phyloP scores from a whole-genome alignment of 495 filamentous ascomycete genomes.

The Talaromyces proteolyticus region DNA sequence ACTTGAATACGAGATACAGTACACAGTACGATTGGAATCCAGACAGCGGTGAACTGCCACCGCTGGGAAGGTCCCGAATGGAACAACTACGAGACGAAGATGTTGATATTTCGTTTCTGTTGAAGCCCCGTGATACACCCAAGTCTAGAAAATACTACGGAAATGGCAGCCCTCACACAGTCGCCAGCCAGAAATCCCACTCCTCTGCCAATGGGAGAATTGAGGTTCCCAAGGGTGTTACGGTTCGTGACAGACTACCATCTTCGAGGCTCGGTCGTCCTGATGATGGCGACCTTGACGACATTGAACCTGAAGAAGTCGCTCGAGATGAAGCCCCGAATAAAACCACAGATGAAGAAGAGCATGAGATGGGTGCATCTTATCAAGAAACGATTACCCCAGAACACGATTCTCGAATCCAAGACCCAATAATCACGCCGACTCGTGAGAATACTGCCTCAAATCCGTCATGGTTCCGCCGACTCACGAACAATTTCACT shows the following conservation, averaged over 20 bases:
- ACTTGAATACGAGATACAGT: slow-evolving; percentile 14
- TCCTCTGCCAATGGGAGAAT: neutral
- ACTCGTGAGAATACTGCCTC: neutral
- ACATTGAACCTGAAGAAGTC: neutral
- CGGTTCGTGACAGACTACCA: neutral
- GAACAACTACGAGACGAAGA: slow-evolving; percentile 32
- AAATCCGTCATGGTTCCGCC: slow-evolving; percentile 6
- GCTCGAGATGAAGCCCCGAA: too few relatives aligned
- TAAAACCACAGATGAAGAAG: too few relatives aligned
- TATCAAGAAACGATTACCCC: slow-evolving; percentile 6
- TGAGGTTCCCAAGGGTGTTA: neutral
- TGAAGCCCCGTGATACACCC: slow-evolving; percentile 31
- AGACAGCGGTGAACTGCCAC: slow-evolving; percentile 20
- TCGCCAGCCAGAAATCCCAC: neutral
- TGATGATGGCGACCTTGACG: neutral
- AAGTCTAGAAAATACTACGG: slow-evolving; percentile 36
- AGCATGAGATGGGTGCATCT: slow-evolving; percentile 3
- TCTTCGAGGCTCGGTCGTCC: neutral
- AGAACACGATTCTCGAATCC: neutral
- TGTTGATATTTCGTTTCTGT: slow-evolving; percentile 29
- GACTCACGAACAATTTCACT: slow-evolving; percentile 6
- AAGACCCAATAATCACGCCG: neutral
- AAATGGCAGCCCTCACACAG: slow-evolving; percentile 24
- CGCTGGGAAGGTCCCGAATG: slow-evolving; percentile 28
- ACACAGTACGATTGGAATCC: slow-evolving; percentile 3